Conservation (phyloP, 2,329 filamentous ascomycete genomes). For the Coniochaeta prunicola region DNA sequence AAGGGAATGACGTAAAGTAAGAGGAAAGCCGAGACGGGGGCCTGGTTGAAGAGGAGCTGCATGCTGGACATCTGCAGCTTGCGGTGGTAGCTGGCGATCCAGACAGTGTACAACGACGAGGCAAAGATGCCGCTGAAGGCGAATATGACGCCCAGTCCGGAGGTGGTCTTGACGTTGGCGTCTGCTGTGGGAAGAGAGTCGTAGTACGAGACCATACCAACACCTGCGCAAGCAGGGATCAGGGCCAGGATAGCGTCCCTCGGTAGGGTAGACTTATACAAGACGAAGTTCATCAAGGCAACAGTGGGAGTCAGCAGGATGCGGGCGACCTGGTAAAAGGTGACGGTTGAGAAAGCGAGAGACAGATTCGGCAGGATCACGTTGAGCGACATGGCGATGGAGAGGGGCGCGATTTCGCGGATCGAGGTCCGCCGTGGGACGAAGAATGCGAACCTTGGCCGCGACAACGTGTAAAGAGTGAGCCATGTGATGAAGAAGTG, state of each 20-base stretch:
- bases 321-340: slow-evolving; percentile 63
- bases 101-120: slow-evolving; percentile 61
- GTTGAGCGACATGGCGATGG: slow-evolving; percentile 60
- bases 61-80: slow-evolving; percentile 60
- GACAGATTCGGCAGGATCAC: slow-evolving; percentile 63
- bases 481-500: slow-evolving; percentile 61
- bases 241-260: slow-evolving; percentile 45
- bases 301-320: slow-evolving; percentile 61
- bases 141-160: slow-evolving; percentile 53
- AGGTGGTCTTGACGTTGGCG: slow-evolving; percentile 46
- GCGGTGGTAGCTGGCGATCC: slow-evolving; percentile 59
- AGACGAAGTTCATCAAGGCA: slow-evolving; percentile 55
- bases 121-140: slow-evolving; percentile 57
- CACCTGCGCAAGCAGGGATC: slow-evolving; percentile 54
- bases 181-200: slow-evolving; percentile 48
- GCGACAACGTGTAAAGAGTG: slow-evolving; percentile 55
- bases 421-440: slow-evolving; percentile 46
- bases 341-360: slow-evolving; percentile 59
- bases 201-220: slow-evolving; percentile 61
- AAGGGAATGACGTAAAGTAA: slow-evolving; percentile 61
- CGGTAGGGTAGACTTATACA: slow-evolving; percentile 52
- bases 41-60: slow-evolving; percentile 63
- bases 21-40: slow-evolving; percentile 53
- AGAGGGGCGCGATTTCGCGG: slow-evolving; percentile 54
- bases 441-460: slow-evolving; percentile 52